phyloP scores from a whole-genome alignment of 176 grass and related monocot genomes.

The Carex pumila region DNA sequence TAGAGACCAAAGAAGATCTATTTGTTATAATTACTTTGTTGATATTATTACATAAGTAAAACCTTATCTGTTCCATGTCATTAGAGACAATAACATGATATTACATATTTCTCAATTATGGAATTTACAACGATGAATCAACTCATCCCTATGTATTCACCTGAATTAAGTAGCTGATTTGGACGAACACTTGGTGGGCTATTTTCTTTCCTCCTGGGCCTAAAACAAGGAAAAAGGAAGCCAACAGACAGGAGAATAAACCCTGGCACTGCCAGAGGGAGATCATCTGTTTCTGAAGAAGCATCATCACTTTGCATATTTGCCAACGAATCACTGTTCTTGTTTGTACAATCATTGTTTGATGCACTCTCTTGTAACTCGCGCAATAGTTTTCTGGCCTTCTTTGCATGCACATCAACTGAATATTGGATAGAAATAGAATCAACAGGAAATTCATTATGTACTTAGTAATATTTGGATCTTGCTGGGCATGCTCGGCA shows the following conservation, averaged over 20 bases:
- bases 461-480: not conserved
- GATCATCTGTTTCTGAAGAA: constrained; percentile 51
- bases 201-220: constrained; percentile 50
- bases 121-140: not conserved
- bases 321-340: constrained; percentile 21
- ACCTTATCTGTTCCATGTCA: not conserved
- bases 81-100: not conserved
- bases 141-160: constrained; percentile 29
- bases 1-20: not conserved
- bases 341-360: constrained; percentile 34
- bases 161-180: constrained; percentile 33
- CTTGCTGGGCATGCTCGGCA: not conserved
- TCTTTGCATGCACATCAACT: constrained; percentile 35
- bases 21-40: not conserved
- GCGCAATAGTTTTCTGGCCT: constrained; percentile 59
- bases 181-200: constrained; percentile 39
- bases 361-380: constrained; percentile 24
- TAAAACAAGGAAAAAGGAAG: constrained; percentile 85
- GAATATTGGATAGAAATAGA: constrained; percentile 11
- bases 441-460: constrained; percentile 8
- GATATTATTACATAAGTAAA: not conserved
- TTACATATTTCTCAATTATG: not conserved
- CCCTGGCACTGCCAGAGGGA: constrained; percentile 65
- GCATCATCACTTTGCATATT: constrained; percentile 29
- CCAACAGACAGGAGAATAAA: constrained; percentile 75